phyloP scores from a whole-genome alignment of 495 filamentous ascomycete genomes.

The Trichoderma reesei region DNA sequence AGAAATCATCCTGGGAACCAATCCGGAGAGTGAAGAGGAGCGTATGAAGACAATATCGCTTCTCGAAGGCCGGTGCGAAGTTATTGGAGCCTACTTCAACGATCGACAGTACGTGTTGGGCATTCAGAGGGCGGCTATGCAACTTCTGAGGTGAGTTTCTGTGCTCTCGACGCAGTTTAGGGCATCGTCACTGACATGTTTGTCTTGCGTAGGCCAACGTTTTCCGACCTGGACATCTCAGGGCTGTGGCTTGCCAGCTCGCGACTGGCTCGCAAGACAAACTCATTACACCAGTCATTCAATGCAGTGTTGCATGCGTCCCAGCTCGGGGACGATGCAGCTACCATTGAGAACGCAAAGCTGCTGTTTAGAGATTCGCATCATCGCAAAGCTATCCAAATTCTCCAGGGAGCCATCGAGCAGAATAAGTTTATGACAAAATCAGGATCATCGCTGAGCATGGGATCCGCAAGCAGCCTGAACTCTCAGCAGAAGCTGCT shows the following conservation, averaged over 20 bases:
- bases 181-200: slow-evolving; percentile 30
- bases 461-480: slow-evolving; percentile 27
- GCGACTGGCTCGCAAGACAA: slow-evolving; percentile 73
- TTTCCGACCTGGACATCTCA: slow-evolving; percentile 60
- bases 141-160: slow-evolving; percentile 48
- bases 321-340: slow-evolving; percentile 69
- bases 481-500: slow-evolving; percentile 44
- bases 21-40: slow-evolving; percentile 24
- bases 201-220: slow-evolving; percentile 27
- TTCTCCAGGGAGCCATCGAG: slow-evolving; percentile 71
- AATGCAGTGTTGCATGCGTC: slow-evolving; percentile 87
- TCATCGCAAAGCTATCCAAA: slow-evolving; percentile 90
- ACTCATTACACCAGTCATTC: slow-evolving; percentile 75
- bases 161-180: slow-evolving; percentile 6
- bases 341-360: slow-evolving; percentile 84
- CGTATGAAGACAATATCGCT: slow-evolving; percentile 43
- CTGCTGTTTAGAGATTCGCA: slow-evolving; percentile 93
- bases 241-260: slow-evolving; percentile 80
- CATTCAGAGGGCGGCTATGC: slow-evolving; percentile 76
- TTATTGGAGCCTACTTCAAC: slow-evolving; percentile 73
- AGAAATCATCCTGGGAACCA: slow-evolving; percentile 59
- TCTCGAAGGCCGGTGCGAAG: slow-evolving; percentile 65
- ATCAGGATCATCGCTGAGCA: background rate
- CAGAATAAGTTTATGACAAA: slow-evolving; percentile 43
- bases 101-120: slow-evolving; percentile 96